phyloP scores from a whole-genome alignment of 257 asterid genomes.

The Osmanthus fragrans region DNA sequence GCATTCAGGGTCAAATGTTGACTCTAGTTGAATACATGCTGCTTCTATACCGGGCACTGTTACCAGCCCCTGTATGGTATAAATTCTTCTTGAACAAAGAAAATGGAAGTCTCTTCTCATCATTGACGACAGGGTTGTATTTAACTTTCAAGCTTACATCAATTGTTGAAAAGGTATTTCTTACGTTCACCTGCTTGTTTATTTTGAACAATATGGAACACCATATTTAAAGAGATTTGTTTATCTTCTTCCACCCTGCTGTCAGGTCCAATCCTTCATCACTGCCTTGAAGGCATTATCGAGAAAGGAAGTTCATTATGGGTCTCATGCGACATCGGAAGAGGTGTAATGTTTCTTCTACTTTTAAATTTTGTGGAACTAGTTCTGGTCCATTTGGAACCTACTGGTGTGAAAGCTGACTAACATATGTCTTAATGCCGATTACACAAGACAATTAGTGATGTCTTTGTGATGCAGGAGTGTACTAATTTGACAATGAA shows the following conservation, averaged over 20 bases:
- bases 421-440: not conserved
- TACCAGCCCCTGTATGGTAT: constrained; percentile 89
- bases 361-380: not conserved
- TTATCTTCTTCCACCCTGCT: constrained; percentile 7
- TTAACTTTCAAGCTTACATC: constrained; percentile 84
- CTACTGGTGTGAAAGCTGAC: not conserved
- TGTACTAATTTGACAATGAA: no score
- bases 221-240: not conserved
- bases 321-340: constrained; percentile 71
- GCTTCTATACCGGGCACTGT: constrained; percentile 71
- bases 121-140: constrained; percentile 75
- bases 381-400: not conserved
- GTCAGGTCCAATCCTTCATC: constrained; percentile 60
- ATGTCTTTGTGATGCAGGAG: not conserved
- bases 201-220: constrained; percentile 1
- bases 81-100: constrained; percentile 85
- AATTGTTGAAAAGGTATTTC: constrained; percentile 66
- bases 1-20: constrained; percentile 73
- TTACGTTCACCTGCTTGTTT: not conserved
- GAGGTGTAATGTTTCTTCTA: constrained; percentile 46
- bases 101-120: constrained; percentile 79
- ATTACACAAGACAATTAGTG: not conserved
- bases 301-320: constrained; percentile 61
- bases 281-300: constrained; percentile 69
- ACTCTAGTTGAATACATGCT: constrained; percentile 75